These are phyloP conservation scores for Aureobasidium sp. DNA, from an alignment of 2,329 filamentous ascomycete genomes.

Conservation along the genomic window DNA sequence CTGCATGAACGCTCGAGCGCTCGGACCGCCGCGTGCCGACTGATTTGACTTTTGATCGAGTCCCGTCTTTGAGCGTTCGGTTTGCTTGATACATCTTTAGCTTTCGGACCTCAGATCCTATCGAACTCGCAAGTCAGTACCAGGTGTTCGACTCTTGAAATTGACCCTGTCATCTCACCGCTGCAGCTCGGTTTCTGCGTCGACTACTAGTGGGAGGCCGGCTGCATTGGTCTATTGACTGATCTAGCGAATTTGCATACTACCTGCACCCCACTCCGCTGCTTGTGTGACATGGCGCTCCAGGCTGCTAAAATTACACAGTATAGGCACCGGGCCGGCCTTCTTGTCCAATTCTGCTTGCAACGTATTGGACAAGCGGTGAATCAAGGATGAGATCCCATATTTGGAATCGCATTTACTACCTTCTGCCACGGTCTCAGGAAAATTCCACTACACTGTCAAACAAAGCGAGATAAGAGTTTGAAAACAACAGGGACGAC, in stretches of 20 bases:
- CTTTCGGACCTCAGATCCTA: background rate
- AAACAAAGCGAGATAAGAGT: no score
- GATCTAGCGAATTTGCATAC: background rate
- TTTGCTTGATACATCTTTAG: background rate
- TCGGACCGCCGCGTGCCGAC: background rate
- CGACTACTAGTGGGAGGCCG: background rate
- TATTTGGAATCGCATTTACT: background rate
- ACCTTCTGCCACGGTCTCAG: no score
- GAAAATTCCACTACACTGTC: no score
- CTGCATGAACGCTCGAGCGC: background rate
- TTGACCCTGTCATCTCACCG: background rate
- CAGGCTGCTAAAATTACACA: background rate
- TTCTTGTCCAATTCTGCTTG: background rate
- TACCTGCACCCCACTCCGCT: slow-evolving; percentile 9
- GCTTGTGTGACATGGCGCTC: background rate
- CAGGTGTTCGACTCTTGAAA: background rate
- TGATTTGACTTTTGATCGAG: background rate
- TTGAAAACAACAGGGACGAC: no score
- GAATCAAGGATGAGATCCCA: background rate
- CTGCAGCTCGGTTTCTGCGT: background rate
- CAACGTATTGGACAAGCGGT: background rate
- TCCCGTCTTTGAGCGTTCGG: background rate
- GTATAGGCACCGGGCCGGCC: background rate
- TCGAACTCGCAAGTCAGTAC: background rate
- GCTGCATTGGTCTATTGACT: background rate